phyloP scores from a whole-genome alignment of 164 flowering plant genomes.

The Stephania cephalantha region DNA sequence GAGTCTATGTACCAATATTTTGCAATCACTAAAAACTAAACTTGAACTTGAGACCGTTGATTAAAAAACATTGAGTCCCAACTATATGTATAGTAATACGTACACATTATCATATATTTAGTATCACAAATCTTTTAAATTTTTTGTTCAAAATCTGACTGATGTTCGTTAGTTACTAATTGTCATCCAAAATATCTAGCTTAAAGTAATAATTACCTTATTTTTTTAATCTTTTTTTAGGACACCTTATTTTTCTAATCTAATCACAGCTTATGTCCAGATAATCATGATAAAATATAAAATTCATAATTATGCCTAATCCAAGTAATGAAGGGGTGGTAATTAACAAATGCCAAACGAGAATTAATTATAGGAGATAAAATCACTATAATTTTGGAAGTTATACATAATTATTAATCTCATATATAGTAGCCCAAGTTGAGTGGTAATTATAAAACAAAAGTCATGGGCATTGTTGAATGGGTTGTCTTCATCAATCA shows the following conservation, averaged over 20 bases:
- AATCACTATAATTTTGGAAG: not conserved
- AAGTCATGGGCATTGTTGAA: not conserved
- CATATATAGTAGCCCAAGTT: not conserved
- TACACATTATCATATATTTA: no score
- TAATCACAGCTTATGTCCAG: not conserved
- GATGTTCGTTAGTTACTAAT: no score
- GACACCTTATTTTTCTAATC: not conserved
- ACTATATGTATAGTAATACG: no score
- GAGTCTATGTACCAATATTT: no score
- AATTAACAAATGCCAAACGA: not conserved
- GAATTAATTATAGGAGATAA: not conserved
- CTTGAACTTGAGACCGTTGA: no score
- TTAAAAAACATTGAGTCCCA: no score
- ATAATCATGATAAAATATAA: not conserved
- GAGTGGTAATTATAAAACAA: not conserved
- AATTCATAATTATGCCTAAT: not conserved
- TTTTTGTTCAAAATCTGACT: no score
- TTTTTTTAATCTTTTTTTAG: no score
- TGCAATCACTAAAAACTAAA: no score
- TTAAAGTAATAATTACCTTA: not conserved
- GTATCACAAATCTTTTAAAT: no score
- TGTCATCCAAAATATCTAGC: not conserved
- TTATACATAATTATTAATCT: not conserved
- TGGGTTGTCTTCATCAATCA: not conserved
- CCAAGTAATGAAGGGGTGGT: not conserved